phyloP scores from a whole-genome alignment of 2,329 filamentous ascomycete genomes.

The Didymella pinodella region DNA sequence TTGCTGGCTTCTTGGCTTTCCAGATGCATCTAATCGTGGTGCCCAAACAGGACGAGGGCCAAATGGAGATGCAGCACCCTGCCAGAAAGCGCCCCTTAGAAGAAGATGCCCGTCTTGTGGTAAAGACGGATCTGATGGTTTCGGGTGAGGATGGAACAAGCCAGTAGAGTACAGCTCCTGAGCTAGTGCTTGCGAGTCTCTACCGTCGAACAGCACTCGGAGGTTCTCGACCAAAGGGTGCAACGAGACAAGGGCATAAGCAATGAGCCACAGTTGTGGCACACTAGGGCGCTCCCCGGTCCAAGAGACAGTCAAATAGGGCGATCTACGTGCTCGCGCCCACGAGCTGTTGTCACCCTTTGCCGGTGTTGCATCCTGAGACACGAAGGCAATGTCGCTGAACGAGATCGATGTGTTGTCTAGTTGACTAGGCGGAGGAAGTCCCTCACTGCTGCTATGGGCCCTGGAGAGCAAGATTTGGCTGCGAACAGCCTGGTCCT shows the following conservation, averaged over 20 bases:
- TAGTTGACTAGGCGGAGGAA: conserved; percentile 35
- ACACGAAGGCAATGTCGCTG: conserved; percentile 40
- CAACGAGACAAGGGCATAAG: conserved; percentile 56
- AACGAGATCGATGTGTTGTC: conserved; percentile 42
- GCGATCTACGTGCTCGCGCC: conserved; percentile 57
- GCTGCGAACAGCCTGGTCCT: conserved; percentile 31
- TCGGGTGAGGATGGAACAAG: conserved; percentile 55
- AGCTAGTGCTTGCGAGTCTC: conserved; percentile 47
- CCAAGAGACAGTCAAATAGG: conserved; percentile 55
- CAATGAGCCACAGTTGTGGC: conserved; percentile 58
- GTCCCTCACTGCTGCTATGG: conserved; percentile 29
- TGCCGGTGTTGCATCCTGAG: conserved; percentile 34
- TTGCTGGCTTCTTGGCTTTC: conserved; percentile 50
- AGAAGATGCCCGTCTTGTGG: conserved; percentile 56
- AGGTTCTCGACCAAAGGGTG: conserved; percentile 57
- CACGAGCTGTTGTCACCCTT: conserved; percentile 51
- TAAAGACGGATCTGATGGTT: conserved; percentile 44
- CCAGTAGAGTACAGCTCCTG: conserved; percentile 54
- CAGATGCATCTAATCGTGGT: conserved; percentile 43
- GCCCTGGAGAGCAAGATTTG: conserved; percentile 34
- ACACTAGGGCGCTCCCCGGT: conserved; percentile 51
- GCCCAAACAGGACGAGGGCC: conserved; percentile 54
- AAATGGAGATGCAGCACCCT: conserved; percentile 54
- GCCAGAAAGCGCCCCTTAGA: conserved; percentile 59
- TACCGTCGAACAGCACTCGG: conserved; percentile 53